Base-by-base conservation (phyloP, 768 basidiomycete species). In the Mycena filopes region DNA sequence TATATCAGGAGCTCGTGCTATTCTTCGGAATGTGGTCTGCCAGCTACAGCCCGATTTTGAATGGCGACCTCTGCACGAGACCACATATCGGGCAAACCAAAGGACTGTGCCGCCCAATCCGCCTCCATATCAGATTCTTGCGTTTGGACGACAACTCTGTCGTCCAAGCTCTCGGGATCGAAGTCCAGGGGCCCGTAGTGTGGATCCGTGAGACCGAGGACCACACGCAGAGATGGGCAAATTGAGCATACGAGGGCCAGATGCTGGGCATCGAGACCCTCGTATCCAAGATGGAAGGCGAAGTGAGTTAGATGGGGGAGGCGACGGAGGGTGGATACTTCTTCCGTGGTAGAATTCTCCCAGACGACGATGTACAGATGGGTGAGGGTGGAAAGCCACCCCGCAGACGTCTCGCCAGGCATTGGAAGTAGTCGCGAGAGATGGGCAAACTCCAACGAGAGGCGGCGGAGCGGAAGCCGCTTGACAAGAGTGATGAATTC, bases 31-130 rank as follows among this genome's bases (percentile, higher is more conserved):
- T n/a, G n/a, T n/a, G n/a, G n/a, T n/a, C n/a, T n/a, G n/a, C n/a
- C n/a, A n/a, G n/a, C n/a, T n/a, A n/a, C n/a, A n/a, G n/a, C n/a
- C n/a, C n/a, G n/a, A n/a, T n/a, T n/a, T n/a, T n/a, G 11, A 9
- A 36, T 36, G 10, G 36, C 15, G 36, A 12, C 48, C 41, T 50
- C 16, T 42, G 55, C 63, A 56, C 55, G 62, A 48, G 33, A 62
- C 54, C 56, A 60, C 38, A 33, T 33, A 49, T 49, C 48, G 16
- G 26, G 8, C 29, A 13, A n/a, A n/a, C n/a, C 45, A 25, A 25
- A 46, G 23, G 23, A 46, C 15, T 8, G 23, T 9, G 45, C 45
- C 11, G 23, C 45, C 45, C 45, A 46, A 25, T 46, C 45, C 23
- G 21, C 45, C 15, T 25, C 1, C 3, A 8, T 2, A 46, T 25